Percentiles rank a stretch among this genome's conserved stretches.
Evolutionary conservation across 1,139 yeast species (phyloP).

Genomic region (Ogataea hybrid): DNA sequence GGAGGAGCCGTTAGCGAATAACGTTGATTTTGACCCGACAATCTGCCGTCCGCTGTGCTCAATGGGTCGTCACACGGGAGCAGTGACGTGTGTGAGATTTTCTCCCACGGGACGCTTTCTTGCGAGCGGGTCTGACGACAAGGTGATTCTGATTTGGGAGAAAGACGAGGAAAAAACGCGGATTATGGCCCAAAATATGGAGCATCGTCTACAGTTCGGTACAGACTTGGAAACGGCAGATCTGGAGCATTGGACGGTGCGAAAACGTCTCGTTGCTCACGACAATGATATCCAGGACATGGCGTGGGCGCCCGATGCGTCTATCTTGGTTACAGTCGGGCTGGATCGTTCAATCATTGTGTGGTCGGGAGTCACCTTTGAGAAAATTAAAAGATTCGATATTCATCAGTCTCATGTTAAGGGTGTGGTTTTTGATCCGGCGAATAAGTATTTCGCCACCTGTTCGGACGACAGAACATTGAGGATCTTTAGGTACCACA

Average conservation of each 20-base stretch:
- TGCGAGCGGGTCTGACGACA: constrained; percentile 95
- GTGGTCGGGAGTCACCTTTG: constrained; percentile 94
- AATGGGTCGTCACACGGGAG: constrained; percentile 83
- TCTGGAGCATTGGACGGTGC: constrained; percentile 88
- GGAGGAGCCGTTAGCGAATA: constrained; percentile 1
- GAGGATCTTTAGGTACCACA: constrained; percentile 80
- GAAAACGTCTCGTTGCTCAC: constrained; percentile 90
- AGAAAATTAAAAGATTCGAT: constrained; percentile 82
- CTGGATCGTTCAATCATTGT: constrained; percentile 86
- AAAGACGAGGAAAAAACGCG: constrained; percentile 61
- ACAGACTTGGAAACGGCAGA: constrained; percentile 41
- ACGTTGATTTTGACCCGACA: constrained; percentile 32
- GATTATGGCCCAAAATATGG: constrained; percentile 34
- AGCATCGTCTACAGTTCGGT: constrained; percentile 43
- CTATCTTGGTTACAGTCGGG: constrained; percentile 88
- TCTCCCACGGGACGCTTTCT: constrained; percentile 88
- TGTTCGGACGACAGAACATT: constrained; percentile 95
- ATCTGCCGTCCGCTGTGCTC: constrained; percentile 64
- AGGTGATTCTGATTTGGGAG: constrained; percentile 90
- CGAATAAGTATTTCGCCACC: constrained; percentile 95
- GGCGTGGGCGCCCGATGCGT: constrained; percentile 97
- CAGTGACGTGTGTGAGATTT: constrained; percentile 88
- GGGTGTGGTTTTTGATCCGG: constrained; percentile 97
- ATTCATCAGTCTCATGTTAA: constrained; percentile 95
- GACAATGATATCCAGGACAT: constrained; percentile 97